These are phyloP conservation scores for Paradendryphiella salina DNA, from an alignment of 2,329 filamentous ascomycete genomes.

Conservation along the genomic window DNA sequence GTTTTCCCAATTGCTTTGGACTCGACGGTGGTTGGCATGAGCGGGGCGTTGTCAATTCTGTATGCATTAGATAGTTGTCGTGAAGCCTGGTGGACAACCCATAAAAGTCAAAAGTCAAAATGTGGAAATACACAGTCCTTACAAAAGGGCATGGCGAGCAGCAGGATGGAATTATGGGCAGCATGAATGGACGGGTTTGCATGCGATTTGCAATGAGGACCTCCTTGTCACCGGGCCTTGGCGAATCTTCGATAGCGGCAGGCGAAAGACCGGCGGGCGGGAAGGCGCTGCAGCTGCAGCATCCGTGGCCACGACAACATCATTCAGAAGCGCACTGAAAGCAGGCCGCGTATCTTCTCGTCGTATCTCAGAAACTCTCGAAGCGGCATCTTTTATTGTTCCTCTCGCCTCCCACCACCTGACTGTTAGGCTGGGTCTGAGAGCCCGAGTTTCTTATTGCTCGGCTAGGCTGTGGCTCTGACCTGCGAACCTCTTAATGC, in stretches of 20 bases:
- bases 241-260: slow-evolving; percentile 28
- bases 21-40: neutral
- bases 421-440: slow-evolving; percentile 21
- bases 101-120: slow-evolving; percentile 1
- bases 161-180: slow-evolving; percentile 3
- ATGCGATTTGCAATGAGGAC: slow-evolving; percentile 1
- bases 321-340: slow-evolving; percentile 28
- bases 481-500: slow-evolving; percentile 42
- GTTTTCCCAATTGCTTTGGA: neutral
- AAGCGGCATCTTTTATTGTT: slow-evolving; percentile 16
- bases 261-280: slow-evolving; percentile 33
- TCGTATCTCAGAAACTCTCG: slow-evolving; percentile 16
- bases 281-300: slow-evolving; percentile 22
- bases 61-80: slow-evolving; percentile 33
- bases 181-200: slow-evolving; percentile 1
- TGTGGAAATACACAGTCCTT: neutral
- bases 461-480: slow-evolving; percentile 45
- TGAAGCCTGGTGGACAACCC: slow-evolving; percentile 18
- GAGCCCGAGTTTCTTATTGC: slow-evolving; percentile 32
- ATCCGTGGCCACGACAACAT: slow-evolving; percentile 29
- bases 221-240: slow-evolving; percentile 33
- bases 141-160: slow-evolving; percentile 9
- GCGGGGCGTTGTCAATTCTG: slow-evolving; percentile 15
- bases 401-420: slow-evolving; percentile 13
- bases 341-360: slow-evolving; percentile 23